Evolutionary conservation across 306 rosid species (phyloP).

Genomic region (Bauhinia variegata): DNA sequence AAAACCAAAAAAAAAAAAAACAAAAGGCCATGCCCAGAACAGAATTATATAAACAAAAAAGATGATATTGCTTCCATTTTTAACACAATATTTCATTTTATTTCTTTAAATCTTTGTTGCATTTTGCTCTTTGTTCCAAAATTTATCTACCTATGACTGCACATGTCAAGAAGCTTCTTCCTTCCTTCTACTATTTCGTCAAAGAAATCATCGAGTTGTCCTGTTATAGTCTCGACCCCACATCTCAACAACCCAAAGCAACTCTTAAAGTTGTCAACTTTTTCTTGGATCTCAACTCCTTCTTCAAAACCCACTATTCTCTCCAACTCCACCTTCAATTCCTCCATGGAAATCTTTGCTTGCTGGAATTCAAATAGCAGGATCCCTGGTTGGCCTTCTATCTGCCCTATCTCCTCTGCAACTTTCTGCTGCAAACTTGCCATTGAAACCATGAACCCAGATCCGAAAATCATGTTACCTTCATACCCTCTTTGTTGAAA

Average conservation of each 20-base stretch:
- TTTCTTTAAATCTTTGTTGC: too few species aligned
- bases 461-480: slow-evolving; percentile 50
- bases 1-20: not conserved
- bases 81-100: not conserved
- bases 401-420: slow-evolving; percentile 57
- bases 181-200: slow-evolving; percentile 92
- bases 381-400: slow-evolving; percentile 66
- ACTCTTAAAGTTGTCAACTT: slow-evolving; percentile 55
- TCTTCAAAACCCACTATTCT: slow-evolving; percentile 43
- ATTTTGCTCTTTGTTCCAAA: slow-evolving; percentile 14
- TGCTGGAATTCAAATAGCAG: slow-evolving; percentile 62
- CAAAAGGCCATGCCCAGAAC: not conserved
- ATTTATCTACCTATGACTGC: slow-evolving; percentile 61
- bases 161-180: slow-evolving; percentile 86
- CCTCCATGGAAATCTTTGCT: slow-evolving; percentile 65
- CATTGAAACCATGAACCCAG: slow-evolving; percentile 63
- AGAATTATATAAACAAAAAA: slow-evolving; percentile 3
- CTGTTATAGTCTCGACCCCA: slow-evolving; percentile 67
- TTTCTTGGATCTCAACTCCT: slow-evolving; percentile 44
- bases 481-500: slow-evolving; percentile 47
- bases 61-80: slow-evolving; percentile 24
- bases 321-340: slow-evolving; percentile 60
- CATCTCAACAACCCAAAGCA: slow-evolving; percentile 69
- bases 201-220: slow-evolving; percentile 87
- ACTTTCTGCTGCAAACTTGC: slow-evolving; percentile 63